Evolutionary conservation across 805 yeast genomes (phyloP).

Genomic region (Blastobotrys americana): DNA sequence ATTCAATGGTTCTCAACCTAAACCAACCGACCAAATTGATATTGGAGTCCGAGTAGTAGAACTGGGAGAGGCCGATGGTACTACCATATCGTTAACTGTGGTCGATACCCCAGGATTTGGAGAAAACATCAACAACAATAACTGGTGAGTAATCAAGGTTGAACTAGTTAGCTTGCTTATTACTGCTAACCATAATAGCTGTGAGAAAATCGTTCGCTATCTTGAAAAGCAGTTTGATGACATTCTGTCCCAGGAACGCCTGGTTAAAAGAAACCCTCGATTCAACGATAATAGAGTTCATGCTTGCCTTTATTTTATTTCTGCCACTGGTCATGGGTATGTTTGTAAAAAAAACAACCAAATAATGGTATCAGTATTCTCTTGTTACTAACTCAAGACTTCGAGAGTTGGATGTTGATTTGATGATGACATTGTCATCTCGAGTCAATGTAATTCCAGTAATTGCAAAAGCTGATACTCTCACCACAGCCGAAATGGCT

Average conservation of each 20-base stretch:
- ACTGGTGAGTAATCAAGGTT: conserved; percentile 30
- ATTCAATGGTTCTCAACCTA: conserved; percentile 8
- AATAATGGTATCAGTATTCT: conserved; percentile 31
- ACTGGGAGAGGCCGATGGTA: conserved; percentile 49
- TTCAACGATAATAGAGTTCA: conserved; percentile 70
- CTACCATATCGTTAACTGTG: conserved; percentile 47
- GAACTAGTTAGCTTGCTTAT: neutral
- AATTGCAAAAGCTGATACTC: conserved; percentile 77
- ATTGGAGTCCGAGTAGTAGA: conserved; percentile 25
- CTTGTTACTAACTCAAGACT: conserved; percentile 52
- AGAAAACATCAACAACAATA: conserved; percentile 57
- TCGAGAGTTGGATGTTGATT: conserved; percentile 66
- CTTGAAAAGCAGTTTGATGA: conserved; percentile 66
- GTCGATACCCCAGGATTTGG: conserved; percentile 76
- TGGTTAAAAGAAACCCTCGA: conserved; percentile 64
- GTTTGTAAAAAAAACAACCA: neutral
- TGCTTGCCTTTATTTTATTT: conserved; percentile 68
- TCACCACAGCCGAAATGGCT: conserved; percentile 70
- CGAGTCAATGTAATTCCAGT: conserved; percentile 85
- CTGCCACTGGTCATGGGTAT: conserved; percentile 44
- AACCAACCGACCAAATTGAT: neutral
- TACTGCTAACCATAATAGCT: neutral
- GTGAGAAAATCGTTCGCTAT: conserved; percentile 32
- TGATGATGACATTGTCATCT: conserved; percentile 70
- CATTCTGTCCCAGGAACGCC: conserved; percentile 68